Conservation (phyloP, 1,284 basidiomycete genomes). For the Moniliella sp. region DNA sequence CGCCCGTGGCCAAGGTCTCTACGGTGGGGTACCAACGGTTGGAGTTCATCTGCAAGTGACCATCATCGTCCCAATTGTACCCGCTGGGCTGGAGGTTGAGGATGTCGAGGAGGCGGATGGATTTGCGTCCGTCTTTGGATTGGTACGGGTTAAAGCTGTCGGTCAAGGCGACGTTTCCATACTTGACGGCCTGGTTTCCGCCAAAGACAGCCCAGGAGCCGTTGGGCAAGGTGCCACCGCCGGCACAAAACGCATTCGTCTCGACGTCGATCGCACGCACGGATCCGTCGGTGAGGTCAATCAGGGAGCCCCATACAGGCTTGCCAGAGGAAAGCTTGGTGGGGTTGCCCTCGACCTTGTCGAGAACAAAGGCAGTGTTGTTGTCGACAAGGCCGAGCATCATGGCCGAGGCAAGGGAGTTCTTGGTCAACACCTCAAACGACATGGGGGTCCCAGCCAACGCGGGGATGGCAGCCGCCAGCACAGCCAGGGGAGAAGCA, state of each 20-base stretch:
- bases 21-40: constrained; percentile 31
- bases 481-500: too few species aligned
- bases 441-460: too few species aligned
- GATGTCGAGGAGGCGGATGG: constrained; percentile 27
- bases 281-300: constrained; percentile 16
- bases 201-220: constrained; percentile 33
- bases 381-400: constrained; percentile 30
- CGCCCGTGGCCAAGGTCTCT: constrained; percentile 26
- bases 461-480: too few species aligned
- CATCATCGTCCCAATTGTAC: constrained; percentile 1
- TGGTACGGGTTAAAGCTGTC: constrained; percentile 9
- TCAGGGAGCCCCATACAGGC: constrained; percentile 24
- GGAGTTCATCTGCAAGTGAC: constrained; percentile 7
- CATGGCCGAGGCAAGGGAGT: constrained; percentile 31
- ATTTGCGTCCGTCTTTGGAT: constrained; percentile 23
- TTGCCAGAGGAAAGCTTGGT: constrained; percentile 8
- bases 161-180: constrained; percentile 13
- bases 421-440: too few species aligned
- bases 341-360: constrained; percentile 35
- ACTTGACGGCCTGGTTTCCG: constrained; percentile 32
- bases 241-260: constrained; percentile 35
- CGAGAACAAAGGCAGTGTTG: constrained; percentile 32
- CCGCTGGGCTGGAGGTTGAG: constrained; percentile 11
- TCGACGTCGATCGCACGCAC: constrained; percentile 19
- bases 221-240: constrained; percentile 30